phyloP scores from a whole-genome alignment of 2,329 filamentous ascomycete species.

The Apiospora kogelbergensis region DNA sequence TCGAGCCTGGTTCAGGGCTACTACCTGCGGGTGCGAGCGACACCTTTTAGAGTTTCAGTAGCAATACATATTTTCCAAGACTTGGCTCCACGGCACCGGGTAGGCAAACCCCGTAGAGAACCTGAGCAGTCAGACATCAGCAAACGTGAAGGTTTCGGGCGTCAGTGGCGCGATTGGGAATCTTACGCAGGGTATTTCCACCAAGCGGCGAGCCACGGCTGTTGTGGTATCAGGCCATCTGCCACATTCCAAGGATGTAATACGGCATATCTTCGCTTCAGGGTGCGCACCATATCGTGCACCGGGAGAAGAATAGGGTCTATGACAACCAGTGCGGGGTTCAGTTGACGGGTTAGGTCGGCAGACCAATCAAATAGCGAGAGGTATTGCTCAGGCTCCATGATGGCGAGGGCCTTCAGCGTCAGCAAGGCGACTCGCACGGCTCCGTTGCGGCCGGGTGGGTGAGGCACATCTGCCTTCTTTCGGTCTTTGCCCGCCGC shows the following conservation, averaged over 20 bases:
- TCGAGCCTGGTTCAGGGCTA: neutral
- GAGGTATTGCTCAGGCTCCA: neutral
- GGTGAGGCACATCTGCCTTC: constrained; percentile 3
- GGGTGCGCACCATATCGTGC: neutral
- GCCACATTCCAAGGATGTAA: constrained; percentile 4
- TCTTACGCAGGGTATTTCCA: constrained; percentile 4
- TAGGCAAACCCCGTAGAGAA: neutral
- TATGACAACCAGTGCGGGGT: neutral
- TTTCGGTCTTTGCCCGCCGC: neutral
- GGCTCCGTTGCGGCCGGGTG: neutral
- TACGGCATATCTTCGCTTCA: neutral
- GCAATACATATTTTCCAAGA: neutral
- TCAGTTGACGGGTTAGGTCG: neutral
- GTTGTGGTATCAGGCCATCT: neutral
- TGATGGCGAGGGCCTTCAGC: constrained; percentile 4
- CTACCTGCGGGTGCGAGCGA: neutral
- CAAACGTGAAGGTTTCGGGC: too few species aligned
- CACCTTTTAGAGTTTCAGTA: neutral
- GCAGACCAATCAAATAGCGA: constrained; percentile 1
- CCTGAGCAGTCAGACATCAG: neutral
- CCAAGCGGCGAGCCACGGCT: neutral
- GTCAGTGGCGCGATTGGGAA: neutral
- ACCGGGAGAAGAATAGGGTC: neutral
- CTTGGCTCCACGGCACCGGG: neutral
- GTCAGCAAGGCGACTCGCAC: neutral